A percentile compares a stretch with the other conserved stretches of the same genome.
These are phyloP conservation scores for Suhomyces ambrosiae DNA, from an alignment of 1,139 yeast genomes.

Conservation along the genomic window DNA sequence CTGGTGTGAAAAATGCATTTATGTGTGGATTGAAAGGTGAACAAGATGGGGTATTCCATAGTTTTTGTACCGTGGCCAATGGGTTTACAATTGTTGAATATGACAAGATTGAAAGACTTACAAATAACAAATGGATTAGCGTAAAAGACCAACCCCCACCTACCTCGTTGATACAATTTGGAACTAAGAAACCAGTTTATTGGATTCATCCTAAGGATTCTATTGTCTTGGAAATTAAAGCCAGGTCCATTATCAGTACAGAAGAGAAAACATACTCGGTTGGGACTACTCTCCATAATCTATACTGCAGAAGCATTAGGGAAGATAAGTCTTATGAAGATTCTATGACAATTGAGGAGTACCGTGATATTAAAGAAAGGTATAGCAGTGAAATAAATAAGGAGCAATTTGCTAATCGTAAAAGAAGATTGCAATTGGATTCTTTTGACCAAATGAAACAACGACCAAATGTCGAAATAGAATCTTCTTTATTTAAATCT, in stretches of 20 bases:
- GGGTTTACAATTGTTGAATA: conserved; percentile 73
- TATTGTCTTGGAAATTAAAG: conserved; percentile 81
- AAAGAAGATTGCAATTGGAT: conserved; percentile 16
- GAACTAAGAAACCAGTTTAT: conserved; percentile 60
- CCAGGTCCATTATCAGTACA: conserved; percentile 65
- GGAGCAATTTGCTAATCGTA: conserved; percentile 32
- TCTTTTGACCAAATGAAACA: conserved; percentile 14
- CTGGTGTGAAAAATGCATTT: conserved; percentile 73
- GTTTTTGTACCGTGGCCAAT: conserved; percentile 83
- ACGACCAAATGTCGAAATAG: conserved; percentile 16
- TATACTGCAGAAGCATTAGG: conserved; percentile 69
- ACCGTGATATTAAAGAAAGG: conserved; percentile 36
- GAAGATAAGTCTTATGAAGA: conserved; percentile 64
- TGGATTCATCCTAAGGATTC: conserved; percentile 85
- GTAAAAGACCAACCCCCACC: conserved; percentile 45
- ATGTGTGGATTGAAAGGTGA: conserved; percentile 65
- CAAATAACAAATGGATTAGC: conserved; percentile 64
- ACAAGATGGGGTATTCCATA: conserved; percentile 34
- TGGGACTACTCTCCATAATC: conserved; percentile 72
- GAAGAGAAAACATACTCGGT: conserved; percentile 56
- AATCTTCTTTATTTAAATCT: conserved; percentile 26
- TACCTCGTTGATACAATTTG: conserved; percentile 52
- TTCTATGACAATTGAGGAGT: conserved; percentile 61
- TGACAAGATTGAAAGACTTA: conserved; percentile 55
- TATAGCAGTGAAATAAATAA: conserved; percentile 28